A percentile compares a stretch with the other conserved stretches of the same genome.
Conservation (phyloP, 768 basidiomycete genomes). For the Boletus vinaceobasis region DNA sequence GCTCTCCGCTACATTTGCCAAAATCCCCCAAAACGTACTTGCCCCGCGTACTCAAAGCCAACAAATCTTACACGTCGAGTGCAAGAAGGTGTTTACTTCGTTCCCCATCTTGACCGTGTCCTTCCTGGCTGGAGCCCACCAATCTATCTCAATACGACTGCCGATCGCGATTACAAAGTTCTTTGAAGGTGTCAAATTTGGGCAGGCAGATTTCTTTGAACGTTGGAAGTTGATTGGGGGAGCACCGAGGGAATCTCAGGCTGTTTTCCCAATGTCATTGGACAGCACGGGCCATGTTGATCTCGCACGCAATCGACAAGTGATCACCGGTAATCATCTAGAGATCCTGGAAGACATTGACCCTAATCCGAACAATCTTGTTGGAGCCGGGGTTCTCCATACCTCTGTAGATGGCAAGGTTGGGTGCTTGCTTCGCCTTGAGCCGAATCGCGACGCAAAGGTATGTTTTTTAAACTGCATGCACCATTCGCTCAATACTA, state of each 20-base stretch:
- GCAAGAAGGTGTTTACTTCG: constrained; percentile 77
- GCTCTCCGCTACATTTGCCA: constrained; percentile 80
- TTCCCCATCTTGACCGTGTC: constrained; percentile 83
- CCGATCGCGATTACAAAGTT: constrained; percentile 91
- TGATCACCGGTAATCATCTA: constrained; percentile 75
- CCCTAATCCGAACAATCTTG: constrained; percentile 90
- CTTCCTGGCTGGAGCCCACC: constrained; percentile 89
- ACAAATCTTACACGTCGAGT: constrained; percentile 91
- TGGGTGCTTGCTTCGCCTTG: constrained; percentile 87
- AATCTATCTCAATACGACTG: constrained; percentile 76
- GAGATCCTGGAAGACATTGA: constrained; percentile 82
- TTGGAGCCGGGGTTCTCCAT: constrained; percentile 94
- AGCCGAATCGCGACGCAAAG: constrained; percentile 96
- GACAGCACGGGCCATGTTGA: constrained; percentile 71
- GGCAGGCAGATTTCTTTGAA: constrained; percentile 88
- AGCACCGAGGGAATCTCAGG: constrained; percentile 87
- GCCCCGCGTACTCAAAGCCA: constrained; percentile 85
- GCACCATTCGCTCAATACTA: not conserved
- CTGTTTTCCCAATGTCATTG: constrained; percentile 77
- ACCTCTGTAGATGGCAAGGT: constrained; percentile 91
- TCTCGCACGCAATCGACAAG: constrained; percentile 63
- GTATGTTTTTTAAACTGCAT: constrained; percentile 38
- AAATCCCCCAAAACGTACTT: constrained; percentile 83
- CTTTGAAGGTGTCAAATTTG: constrained; percentile 87
- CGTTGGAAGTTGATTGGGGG: constrained; percentile 98